Base-by-base conservation (phyloP, 768 basidiomycete genomes). In the Porphyrellus cyaneotinctus region DNA sequence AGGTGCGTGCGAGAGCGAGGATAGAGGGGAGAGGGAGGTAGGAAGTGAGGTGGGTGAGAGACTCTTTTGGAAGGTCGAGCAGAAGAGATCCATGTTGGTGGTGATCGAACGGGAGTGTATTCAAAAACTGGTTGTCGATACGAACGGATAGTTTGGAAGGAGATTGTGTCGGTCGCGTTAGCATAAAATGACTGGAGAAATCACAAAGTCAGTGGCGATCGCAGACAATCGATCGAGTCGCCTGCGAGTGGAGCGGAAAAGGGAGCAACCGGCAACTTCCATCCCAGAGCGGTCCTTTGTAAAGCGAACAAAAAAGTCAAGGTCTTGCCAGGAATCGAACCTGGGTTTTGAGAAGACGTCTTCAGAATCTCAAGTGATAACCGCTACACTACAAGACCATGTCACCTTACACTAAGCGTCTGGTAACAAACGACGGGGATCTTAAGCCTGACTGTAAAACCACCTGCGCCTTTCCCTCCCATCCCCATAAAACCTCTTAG, bases 11-110 rank as follows among this genome's bases (percentile, higher is more conserved):
- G 58, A 93, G 79, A 2, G 77, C 70, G 39, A 83, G 64, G 31
- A 93, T 78, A 4, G 81, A 75, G 1, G 73, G 75, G 1, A 87
- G 88, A 60, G 82, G 75, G 49, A 91, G 81, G 66, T 83, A 81
- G 10, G 87, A 77, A 11, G 88, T 87, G 70, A 91, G 78, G 51
- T 87, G 85, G 30, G 83, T 82, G 71, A 91, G 85, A 26, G 83
- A 85, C 61, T 91, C 89, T 43, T 74, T 64, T 39, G 89, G 88
- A 47, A 88, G 61, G 58, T 72, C 71, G 64, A 83, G 78, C 43
- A 75, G 67, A 43, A 62, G 38, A 64, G 62, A 74, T 80, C 83
- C 85, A 86, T 77, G 62, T 70, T 82, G 77, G 65, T 36, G 52
- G 48, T 53, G 58, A 56, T 66, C 54, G 57, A 66, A 53, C 31